phyloP scores from a whole-genome alignment of 768 basidiomycete genomes.

The Lactarius akahatsu region DNA sequence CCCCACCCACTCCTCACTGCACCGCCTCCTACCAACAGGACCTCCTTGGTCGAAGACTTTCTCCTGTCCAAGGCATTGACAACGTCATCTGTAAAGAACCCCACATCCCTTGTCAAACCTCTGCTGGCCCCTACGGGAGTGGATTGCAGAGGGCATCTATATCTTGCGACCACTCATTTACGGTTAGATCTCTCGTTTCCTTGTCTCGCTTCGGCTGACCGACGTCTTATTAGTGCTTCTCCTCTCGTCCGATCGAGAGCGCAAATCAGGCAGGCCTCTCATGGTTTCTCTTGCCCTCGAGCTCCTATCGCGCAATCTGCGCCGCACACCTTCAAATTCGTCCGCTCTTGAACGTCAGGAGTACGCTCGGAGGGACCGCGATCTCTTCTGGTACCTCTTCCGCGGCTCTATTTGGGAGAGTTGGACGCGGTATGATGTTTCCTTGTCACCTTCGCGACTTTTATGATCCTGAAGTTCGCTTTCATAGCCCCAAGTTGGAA shows the following conservation, averaged over 20 bases:
- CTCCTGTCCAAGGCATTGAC: constrained; percentile 80
- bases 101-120: constrained; percentile 61
- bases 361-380: constrained; percentile 78
- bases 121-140: constrained; percentile 66
- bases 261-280: constrained; percentile 58
- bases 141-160: constrained; percentile 71
- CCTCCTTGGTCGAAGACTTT: constrained; percentile 71
- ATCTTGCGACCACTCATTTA: constrained; percentile 74
- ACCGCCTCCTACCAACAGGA: constrained; percentile 51
- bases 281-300: constrained; percentile 65
- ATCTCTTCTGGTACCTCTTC: constrained; percentile 81
- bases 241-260: constrained; percentile 41
- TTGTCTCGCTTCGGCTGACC: neutral
- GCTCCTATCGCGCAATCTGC: constrained; percentile 70
- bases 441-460: constrained; percentile 9
- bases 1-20: constrained; percentile 60
- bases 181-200: constrained; percentile 45
- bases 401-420: constrained; percentile 83
- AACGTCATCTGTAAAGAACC: constrained; percentile 67
- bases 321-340: constrained; percentile 62
- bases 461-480: constrained; percentile 11
- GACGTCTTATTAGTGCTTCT: constrained; percentile 36
- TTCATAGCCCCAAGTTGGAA: constrained; percentile 68
- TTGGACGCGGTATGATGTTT: constrained; percentile 58
- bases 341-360: constrained; percentile 69